Evolutionary conservation across 208 protist genomes (phyloP).

Genomic region (Crithidia acanthocephali): DNA sequence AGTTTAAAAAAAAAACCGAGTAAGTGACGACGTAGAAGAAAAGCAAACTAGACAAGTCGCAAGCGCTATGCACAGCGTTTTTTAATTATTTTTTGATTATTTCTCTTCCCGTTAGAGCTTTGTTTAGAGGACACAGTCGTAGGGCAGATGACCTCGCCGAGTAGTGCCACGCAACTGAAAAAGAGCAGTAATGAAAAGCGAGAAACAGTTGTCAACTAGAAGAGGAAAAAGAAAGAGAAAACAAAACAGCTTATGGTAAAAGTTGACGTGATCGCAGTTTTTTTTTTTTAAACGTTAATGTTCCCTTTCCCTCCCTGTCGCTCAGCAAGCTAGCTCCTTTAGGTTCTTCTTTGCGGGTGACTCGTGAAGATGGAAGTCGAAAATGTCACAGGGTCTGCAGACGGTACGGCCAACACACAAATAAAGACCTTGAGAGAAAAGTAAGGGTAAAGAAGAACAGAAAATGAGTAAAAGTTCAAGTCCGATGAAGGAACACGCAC

Average conservation of each 20-base stretch:
- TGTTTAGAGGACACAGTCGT: not conserved
- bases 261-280: not conserved
- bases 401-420: not conserved
- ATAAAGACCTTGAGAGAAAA: not conserved
- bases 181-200: no score
- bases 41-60: not conserved
- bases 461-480: not conserved
- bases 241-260: not conserved
- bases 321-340: not conserved
- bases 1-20: not conserved
- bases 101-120: not conserved
- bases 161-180: not conserved
- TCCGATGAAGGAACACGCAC: not conserved
- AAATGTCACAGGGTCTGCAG: not conserved
- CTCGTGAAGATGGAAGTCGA: not conserved
- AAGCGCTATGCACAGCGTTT: not conserved
- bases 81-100: not conserved
- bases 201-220: no score
- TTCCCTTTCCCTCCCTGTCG: not conserved
- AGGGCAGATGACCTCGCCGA: not conserved
- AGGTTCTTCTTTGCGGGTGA: conserved; percentile 1
- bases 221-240: not conserved
- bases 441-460: not conserved
- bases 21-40: not conserved
- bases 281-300: no score